Percentiles rank a stretch among this genome's conserved stretches.
These are phyloP conservation scores for Biscogniauxia sp. DNA, from an alignment of 2,329 filamentous ascomycete genomes.

Conservation along the genomic window DNA sequence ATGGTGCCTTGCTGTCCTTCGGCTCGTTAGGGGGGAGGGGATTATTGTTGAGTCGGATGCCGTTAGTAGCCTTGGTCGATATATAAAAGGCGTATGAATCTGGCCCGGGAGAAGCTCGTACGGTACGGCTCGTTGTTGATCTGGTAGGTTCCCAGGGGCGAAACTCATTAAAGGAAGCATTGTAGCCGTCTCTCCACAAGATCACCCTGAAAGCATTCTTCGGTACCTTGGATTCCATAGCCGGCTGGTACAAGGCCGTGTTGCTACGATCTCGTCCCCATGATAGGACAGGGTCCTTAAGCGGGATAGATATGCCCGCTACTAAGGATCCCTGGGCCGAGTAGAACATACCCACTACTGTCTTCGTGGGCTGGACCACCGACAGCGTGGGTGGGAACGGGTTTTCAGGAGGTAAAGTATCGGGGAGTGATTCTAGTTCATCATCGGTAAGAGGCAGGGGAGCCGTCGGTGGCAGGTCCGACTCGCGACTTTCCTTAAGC, in stretches of 20 bases:
- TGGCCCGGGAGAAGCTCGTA: constrained; percentile 32
- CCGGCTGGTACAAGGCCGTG: constrained; percentile 63
- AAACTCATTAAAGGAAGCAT: constrained; percentile 53
- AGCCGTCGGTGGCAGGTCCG: constrained; percentile 25
- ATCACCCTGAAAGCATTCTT: constrained; percentile 79
- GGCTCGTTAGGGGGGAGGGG: constrained; percentile 56
- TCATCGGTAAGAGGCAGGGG: constrained; percentile 20
- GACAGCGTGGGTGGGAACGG: constrained; percentile 37
- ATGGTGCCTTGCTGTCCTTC: constrained; percentile 54
- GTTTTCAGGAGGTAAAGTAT: constrained; percentile 37
- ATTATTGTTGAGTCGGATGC: constrained; percentile 76
- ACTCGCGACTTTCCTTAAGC: constrained; percentile 27
- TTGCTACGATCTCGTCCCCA: constrained; percentile 75
- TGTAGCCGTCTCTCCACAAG: constrained; percentile 66
- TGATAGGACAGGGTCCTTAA: constrained; percentile 66
- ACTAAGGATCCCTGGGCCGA: constrained; percentile 65
- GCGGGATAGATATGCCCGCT: constrained; percentile 58
- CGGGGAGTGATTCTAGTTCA: constrained; percentile 31
- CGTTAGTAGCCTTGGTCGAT: constrained; percentile 72
- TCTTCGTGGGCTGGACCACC: constrained; percentile 33
- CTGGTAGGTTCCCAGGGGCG: constrained; percentile 53
- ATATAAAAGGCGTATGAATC: constrained; percentile 69
- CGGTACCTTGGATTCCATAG: constrained; percentile 68
- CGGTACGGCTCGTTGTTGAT: constrained; percentile 38
- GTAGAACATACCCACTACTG: constrained; percentile 62